A percentile compares a stretch with the other conserved stretches of the same genome.
Evolutionary conservation across 768 basidiomycete genomes (phyloP).

Genomic region (Xerocomellus amylosporus): DNA sequence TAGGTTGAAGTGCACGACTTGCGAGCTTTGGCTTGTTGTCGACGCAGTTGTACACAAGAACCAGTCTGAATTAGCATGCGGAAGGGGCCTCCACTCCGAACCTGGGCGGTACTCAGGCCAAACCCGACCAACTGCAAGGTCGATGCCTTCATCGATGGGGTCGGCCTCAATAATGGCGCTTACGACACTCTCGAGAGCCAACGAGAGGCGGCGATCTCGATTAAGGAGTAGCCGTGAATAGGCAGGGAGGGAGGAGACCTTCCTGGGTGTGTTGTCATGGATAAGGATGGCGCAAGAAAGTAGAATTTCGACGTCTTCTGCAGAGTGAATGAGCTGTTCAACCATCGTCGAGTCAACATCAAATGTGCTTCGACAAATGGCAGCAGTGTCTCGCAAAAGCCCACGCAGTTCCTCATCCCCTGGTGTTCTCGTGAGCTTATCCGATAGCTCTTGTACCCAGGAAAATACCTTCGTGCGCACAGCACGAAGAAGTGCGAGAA

Average conservation of each 20-base stretch:
- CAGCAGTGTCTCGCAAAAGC: constrained; percentile 16
- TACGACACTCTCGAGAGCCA: constrained; percentile 24
- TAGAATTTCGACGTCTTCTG: constrained; percentile 2
- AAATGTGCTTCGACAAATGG: constrained; percentile 28
- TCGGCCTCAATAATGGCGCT: constrained; percentile 6
- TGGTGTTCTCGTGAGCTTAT: constrained; percentile 10
- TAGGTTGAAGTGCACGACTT: constrained; percentile 38
- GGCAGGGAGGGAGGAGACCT: neutral
- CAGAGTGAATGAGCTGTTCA: too few species aligned
- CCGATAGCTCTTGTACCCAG: constrained; percentile 37
- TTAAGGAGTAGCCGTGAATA: constrained; percentile 26
- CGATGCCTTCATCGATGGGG: constrained; percentile 19
- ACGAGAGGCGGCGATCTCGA: constrained; percentile 33
- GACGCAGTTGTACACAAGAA: constrained; percentile 11
- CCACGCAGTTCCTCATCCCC: neutral
- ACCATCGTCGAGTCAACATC: constrained; percentile 10
- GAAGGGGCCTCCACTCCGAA: constrained; percentile 21
- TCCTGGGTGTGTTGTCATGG: constrained; percentile 29
- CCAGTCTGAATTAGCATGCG: constrained; percentile 12
- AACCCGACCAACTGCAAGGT: constrained; percentile 27
- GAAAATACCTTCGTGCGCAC: constrained; percentile 30
- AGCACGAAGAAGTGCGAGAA: constrained; percentile 26
- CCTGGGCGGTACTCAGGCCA: constrained; percentile 31
- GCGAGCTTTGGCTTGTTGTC: constrained; percentile 6
- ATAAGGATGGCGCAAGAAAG: constrained; percentile 33